Base-by-base conservation (phyloP, 768 basidiomycete species). In the Pilatotrama ljubarskyi region DNA sequence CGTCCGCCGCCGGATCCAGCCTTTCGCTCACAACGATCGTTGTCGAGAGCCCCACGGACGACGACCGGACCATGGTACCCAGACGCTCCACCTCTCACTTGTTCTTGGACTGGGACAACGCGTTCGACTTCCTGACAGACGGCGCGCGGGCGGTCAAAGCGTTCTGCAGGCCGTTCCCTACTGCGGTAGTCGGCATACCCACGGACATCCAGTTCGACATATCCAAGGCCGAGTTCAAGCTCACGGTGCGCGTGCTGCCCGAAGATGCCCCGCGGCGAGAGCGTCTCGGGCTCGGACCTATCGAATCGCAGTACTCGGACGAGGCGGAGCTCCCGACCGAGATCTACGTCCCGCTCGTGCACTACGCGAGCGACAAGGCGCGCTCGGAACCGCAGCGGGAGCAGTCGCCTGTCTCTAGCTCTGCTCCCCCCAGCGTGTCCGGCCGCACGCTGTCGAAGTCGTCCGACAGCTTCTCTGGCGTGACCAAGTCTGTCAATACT, bases 321-420 rank as follows among this genome's bases (percentile, higher is more conserved):
- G 70, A 72, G 2, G 76, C 77, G 17, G 71, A 70, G 26, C 74
- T 84, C 1, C 81, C 86, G n/a, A 98, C 94, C 18, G 97, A 97
- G 78, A 86, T 98, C 20, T 99, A 83, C 71, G 72, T 98, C 0
- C 97, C 97, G 5, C 78, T 93, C 49, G 87, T 96, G 18, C 97
- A 99, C 71, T 99, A 86, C 70, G 91, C 88, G 3, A 78, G 80
- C 61, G 74, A 77, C 20, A 69, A 74, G 29, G 64, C 70, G 20
- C 64, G 67, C 36, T 37, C 66, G 8, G 51, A 52, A 43, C 18
- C 24, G 7, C 47, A 38, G 37, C 55, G 60, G 36, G 25, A 43
- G 38, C 9, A 60, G 50, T 43, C 57, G 5, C 57, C 43, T 46
- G 38, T 35, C 41, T 13, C 35, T 5, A 4, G 58, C 53, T 32